Conservation (phyloP, 768 basidiomycete species). For the Trametes cingulata region DNA sequence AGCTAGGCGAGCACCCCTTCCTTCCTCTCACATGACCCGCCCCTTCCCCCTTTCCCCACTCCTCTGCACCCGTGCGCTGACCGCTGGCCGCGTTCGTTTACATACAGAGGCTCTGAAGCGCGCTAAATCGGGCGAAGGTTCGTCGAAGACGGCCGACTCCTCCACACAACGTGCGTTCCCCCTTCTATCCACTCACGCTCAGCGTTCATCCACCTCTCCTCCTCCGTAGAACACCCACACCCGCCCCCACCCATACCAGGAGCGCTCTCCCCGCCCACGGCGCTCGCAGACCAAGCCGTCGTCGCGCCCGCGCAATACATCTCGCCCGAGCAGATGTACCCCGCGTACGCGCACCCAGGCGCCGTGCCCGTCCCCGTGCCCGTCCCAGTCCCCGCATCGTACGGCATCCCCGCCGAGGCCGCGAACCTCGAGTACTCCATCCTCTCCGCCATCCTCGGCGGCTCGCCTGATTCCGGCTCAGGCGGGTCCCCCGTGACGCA, state of each 20-base stretch:
- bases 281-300: slow-evolving; percentile 42
- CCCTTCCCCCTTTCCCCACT: slow-evolving; percentile 9
- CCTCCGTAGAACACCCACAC: slow-evolving; percentile 8
- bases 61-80: slow-evolving; percentile 26
- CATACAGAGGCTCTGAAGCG: slow-evolving; percentile 42
- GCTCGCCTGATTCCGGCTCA: slow-evolving; percentile 31
- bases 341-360: slow-evolving; percentile 54
- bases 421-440: slow-evolving; percentile 96
- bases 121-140: slow-evolving; percentile 31
- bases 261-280: too few relatives aligned
- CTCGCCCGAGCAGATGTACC: slow-evolving; percentile 59
- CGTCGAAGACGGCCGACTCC: slow-evolving; percentile 25
- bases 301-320: slow-evolving; percentile 35
- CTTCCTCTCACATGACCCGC: slow-evolving; percentile 22
- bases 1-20: slow-evolving; percentile 61
- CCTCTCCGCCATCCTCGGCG: slow-evolving; percentile 84
- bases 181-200: not conserved
- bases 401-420: slow-evolving; percentile 81
- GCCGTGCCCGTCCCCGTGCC: too few relatives aligned
- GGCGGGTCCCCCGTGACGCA: slow-evolving; percentile 17
- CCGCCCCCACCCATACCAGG: not conserved
- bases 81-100: too few relatives aligned
- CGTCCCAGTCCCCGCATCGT: slow-evolving; percentile 40
- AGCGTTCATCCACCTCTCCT: slow-evolving; percentile 1
- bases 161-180: slow-evolving; percentile 25